Percentiles rank a stretch among this genome's conserved stretches.
These are phyloP conservation scores for Phaffia rhodozyma DNA, from an alignment of 1,284 basidiomycete genomes.

Conservation along the genomic window DNA sequence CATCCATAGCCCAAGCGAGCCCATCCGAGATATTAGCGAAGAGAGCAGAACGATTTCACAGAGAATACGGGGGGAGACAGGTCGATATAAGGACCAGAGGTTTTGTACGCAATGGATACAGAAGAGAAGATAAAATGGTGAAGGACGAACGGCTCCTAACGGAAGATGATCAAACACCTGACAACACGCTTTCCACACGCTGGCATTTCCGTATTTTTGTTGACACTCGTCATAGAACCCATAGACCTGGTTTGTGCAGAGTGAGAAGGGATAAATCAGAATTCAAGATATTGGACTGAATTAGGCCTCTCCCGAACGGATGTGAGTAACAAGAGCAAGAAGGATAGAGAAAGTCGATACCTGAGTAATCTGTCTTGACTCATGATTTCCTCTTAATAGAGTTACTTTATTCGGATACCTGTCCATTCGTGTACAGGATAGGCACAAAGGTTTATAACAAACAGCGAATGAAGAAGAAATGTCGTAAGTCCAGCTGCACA, in stretches of 20 bases:
- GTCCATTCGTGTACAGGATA: too few species aligned
- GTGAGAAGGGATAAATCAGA: neutral
- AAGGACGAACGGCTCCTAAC: conserved; percentile 49
- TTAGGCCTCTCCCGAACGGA: neutral
- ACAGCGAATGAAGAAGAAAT: too few species aligned
- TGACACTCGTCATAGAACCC: conserved; percentile 99
- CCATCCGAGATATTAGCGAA: too few species aligned
- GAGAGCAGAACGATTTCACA: too few species aligned
- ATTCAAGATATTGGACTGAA: neutral
- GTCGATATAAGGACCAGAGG: too few species aligned
- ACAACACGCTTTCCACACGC: conserved; percentile 97
- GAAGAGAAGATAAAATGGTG: too few species aligned
- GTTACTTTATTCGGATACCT: conserved; percentile 94
- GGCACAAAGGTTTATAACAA: too few species aligned
- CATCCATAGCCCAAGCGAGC: too few species aligned
- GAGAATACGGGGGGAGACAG: too few species aligned
- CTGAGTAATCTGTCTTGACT: conserved; percentile 96
- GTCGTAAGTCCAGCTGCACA: too few species aligned
- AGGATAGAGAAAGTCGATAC: neutral
- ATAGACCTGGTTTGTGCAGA: conserved; percentile 50
- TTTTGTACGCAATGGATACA: too few species aligned
- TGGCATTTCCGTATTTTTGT: conserved; percentile 86
- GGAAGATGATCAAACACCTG: conserved; percentile 97
- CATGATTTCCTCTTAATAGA: conserved; percentile 94
- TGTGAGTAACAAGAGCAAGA: neutral